Evolutionary conservation across 352 stramenopile species (phyloP), one percentile per base, ranked within the genome.

Genomic region (Halophytophthora batemanensis): DNA sequence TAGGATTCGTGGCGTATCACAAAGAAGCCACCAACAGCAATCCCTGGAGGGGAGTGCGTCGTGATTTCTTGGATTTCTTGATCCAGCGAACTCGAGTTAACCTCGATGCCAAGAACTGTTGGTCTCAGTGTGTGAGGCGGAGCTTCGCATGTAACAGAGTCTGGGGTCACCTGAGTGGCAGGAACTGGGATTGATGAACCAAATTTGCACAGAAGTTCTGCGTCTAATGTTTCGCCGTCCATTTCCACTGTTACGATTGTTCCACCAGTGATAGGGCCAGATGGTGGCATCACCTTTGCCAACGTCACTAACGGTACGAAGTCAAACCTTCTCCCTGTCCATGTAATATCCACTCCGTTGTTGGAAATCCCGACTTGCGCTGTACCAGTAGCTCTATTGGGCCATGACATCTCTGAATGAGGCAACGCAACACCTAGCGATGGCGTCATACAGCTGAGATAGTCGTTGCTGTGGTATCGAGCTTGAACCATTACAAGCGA

Each of bases 271-370:
- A 70, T 22, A 11, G 69, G 59, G 2, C 68, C 68, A 2, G 36
- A 25, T 3, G 23, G 18, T 18, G 71, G 71, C 6, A 39, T 13
- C 2, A 77, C 22, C 3, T 47, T 56, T 12, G 38, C 35, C 2
- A 70, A 19, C 21, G 22, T 4, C 14, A 69, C 50, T 7, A 59
- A 23, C 15, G 53, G 59, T 4, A 42, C 41, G 41, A 70, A 82
- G 4, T 44, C 43, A 28, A 82, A 84, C 0, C n/a, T 40, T 17
- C 45, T 66, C 0, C 17, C 12, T 11, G 46, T 52, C 15, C 31
- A 22, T 0, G 70, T 19, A 50, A 82, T 82, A 36, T 87, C 77
- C 6, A 64, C 48, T 11, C 68, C 74, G 37, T 86, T 87, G 38
- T 75, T 77, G 10, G 74, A 77, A 2, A 86, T 51, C 1, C 61